A percentile compares a stretch with the other conserved stretches of the same genome.
Conservation (phyloP, 2,329 filamentous ascomycete genomes). For the Cladosporium oxysporum region DNA sequence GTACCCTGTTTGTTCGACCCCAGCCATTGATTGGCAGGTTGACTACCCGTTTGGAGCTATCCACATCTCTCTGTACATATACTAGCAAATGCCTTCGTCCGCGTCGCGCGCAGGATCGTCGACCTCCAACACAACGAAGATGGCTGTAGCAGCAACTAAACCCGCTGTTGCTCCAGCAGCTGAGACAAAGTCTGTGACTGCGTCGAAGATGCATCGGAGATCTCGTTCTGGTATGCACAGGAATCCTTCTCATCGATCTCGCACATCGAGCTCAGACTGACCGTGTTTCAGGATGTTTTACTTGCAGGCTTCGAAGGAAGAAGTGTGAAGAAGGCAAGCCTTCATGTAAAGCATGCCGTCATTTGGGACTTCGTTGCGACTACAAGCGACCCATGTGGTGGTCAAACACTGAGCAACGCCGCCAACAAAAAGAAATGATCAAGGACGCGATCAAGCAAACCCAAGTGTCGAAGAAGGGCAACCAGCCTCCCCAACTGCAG, state of each 20-base stretch:
- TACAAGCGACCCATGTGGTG: slow-evolving; percentile 98
- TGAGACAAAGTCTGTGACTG: slow-evolving; percentile 58
- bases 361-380: slow-evolving; percentile 84
- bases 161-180: slow-evolving; percentile 42
- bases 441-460: slow-evolving; percentile 98
- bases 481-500: slow-evolving; percentile 42
- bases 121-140: slow-evolving; percentile 47
- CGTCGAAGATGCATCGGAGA: slow-evolving; percentile 86
- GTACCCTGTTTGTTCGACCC: slow-evolving; percentile 30
- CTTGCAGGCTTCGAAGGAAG: slow-evolving; percentile 67
- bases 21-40: slow-evolving; percentile 32
- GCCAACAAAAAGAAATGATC: slow-evolving; percentile 88
- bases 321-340: slow-evolving; percentile 70
- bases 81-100: slow-evolving; percentile 48
- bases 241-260: neutral
- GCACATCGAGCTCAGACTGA: slow-evolving; percentile 34
- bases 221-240: slow-evolving; percentile 82
- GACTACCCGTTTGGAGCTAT: slow-evolving; percentile 26
- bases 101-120: slow-evolving; percentile 42
- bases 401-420: slow-evolving; percentile 86
- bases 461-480: slow-evolving; percentile 85
- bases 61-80: slow-evolving; percentile 43
- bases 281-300: slow-evolving; percentile 61
- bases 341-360: slow-evolving; percentile 64
- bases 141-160: slow-evolving; percentile 44